Conservation (phyloP, 768 basidiomycete species). For the Terana coerulea region DNA sequence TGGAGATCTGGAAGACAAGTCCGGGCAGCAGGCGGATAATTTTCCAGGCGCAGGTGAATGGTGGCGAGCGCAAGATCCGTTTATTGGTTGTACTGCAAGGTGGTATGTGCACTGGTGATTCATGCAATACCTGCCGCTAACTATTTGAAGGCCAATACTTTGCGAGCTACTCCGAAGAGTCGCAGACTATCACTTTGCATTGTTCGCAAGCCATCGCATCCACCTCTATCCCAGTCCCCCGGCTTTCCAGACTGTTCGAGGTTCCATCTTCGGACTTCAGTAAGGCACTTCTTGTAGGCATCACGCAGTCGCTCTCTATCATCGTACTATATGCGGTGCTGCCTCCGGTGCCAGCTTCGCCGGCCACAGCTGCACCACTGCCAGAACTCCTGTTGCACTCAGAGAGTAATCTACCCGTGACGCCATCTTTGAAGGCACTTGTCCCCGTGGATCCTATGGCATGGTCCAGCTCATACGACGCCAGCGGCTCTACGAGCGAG, state of each 20-base stretch:
- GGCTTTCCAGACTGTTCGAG: slow-evolving; percentile 59
- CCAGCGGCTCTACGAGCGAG: slow-evolving; percentile 19
- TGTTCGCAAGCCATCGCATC: slow-evolving; percentile 29
- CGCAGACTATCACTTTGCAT: slow-evolving; percentile 49
- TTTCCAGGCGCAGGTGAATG: slow-evolving; percentile 34
- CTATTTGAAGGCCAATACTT: slow-evolving; percentile 43
- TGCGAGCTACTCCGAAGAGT: slow-evolving; percentile 54
- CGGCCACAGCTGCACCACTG: slow-evolving; percentile 9
- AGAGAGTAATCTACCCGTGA: slow-evolving; percentile 49
- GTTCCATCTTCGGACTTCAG: slow-evolving; percentile 43
- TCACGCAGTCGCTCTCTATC: slow-evolving; percentile 58
- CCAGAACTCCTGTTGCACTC: slow-evolving; percentile 45
- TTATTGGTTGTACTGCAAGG: slow-evolving; percentile 62
- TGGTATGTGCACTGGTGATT: slow-evolving; percentile 37
- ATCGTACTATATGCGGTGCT: slow-evolving; percentile 46
- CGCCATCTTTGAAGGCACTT: slow-evolving; percentile 41
- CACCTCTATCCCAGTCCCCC: slow-evolving; percentile 42
- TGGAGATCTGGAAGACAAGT: slow-evolving; percentile 60
- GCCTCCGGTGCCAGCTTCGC: slow-evolving; percentile 5
- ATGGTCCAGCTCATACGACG: slow-evolving; percentile 44
- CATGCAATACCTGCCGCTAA: slow-evolving; percentile 6
- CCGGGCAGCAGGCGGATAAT: slow-evolving; percentile 43
- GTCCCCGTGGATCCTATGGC: slow-evolving; percentile 87
- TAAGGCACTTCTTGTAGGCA: slow-evolving; percentile 55
- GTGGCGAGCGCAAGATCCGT: background rate